Evolutionary conservation across 75 land plant genomes (phyloP), one percentile per base, ranked within the genome.

Genomic region (Picea glauca): DNA sequence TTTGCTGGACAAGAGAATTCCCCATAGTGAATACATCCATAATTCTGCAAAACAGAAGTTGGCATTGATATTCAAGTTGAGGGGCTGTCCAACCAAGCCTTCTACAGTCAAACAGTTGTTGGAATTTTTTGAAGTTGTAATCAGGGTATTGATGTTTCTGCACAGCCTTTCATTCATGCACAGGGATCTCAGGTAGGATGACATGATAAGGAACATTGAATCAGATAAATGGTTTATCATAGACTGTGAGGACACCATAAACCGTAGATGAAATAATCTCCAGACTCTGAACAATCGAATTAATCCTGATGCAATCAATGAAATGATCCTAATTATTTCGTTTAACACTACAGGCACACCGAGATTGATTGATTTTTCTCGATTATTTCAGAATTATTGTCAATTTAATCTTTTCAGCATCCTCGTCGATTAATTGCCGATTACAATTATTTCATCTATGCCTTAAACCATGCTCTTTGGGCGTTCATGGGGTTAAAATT

Each of bases 151-250:
- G 80, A 72, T 65, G 59, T 80, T 79, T 13, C 32, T 81, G 26
- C 79, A 81, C 72, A 32, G 20, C 15, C 23, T 21, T 30, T 35
- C 15, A 54, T 78, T 61, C 77, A 76, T 26, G 26, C 26, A 74
- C 83, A 81, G 26, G 26, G 26, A 26, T 26, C 26, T 26, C 26
- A 26, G 26, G 26, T 46, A 79, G 79, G 83, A 81, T 43, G 66
- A 76, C 21, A 80, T 81, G 58, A 66, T 64, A 73, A 81, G 58
- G 74, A 50, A 58, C 4, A n/a, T 26, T 3, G 83, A 81, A 11
- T 50, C 63, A 78, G 83, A 77, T 56, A 80, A 81, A 56, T 81
- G 83, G 79, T 81, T 81, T 26, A 30, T 81, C 35, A 77, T 77
- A 32, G 83, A 81, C 79, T 77, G 77, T 54, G 83, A 81, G 58